phyloP scores from a whole-genome alignment of 768 basidiomycete genomes.

The Leccinum boreale region DNA sequence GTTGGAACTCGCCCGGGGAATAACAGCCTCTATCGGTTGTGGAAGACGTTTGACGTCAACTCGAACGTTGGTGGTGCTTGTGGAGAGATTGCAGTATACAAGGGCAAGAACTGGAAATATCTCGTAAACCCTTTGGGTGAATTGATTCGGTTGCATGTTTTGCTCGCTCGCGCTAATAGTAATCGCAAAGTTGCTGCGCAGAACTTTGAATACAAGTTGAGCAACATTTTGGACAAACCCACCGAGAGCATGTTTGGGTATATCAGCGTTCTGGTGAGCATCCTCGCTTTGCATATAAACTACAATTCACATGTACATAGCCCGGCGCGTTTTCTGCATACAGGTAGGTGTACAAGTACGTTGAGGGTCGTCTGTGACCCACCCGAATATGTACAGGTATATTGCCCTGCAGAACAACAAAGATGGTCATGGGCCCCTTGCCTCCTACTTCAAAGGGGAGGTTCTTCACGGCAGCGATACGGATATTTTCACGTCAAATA shows the following conservation, averaged over 20 bases:
- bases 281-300: not conserved
- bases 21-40: constrained; percentile 88
- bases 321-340: constrained; percentile 97
- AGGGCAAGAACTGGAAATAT: constrained; percentile 82
- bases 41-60: constrained; percentile 93
- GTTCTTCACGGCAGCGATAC: constrained; percentile 78
- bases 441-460: constrained; percentile 98
- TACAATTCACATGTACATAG: constrained; percentile 32
- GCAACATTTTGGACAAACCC: constrained; percentile 88
- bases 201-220: constrained; percentile 94
- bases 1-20: constrained; percentile 90
- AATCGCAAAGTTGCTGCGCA: constrained; percentile 78
- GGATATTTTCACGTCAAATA: constrained; percentile 93
- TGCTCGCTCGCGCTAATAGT: not conserved
- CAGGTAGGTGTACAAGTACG: constrained; percentile 35
- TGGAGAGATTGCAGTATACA: constrained; percentile 93
- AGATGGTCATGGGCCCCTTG: constrained; percentile 79
- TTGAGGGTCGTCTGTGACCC: not conserved
- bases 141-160: constrained; percentile 12
- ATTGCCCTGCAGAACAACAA: constrained; percentile 88
- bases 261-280: constrained; percentile 81
- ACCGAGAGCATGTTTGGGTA: constrained; percentile 92
- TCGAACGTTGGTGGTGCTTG: constrained; percentile 94
- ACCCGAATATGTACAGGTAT: constrained; percentile 42
- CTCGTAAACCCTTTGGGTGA: constrained; percentile 82